Conservation (phyloP, 768 basidiomycete species). For the Pisolithus microcarpus region DNA sequence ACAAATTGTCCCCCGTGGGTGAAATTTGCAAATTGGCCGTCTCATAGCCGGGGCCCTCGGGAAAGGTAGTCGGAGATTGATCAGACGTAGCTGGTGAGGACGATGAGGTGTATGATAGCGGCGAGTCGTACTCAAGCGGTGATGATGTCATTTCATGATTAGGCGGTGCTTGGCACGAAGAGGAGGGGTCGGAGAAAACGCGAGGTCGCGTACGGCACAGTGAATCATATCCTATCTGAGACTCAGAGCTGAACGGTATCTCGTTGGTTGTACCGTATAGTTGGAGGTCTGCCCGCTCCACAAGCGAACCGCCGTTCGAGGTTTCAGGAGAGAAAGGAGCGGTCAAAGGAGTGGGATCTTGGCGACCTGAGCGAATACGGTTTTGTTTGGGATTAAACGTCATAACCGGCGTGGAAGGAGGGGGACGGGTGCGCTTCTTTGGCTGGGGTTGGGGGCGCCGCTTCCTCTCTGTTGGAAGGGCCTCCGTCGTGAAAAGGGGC, state of each 20-base stretch:
- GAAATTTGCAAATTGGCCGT: conserved; percentile 2
- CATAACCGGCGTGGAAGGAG: conserved; percentile 15
- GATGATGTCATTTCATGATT: conserved; percentile 10
- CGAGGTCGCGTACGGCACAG: conserved; percentile 12
- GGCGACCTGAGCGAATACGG: conserved; percentile 19
- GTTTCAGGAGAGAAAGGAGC: conserved; percentile 5
- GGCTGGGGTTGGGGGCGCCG: conserved; percentile 11
- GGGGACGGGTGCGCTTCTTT: conserved; percentile 19
- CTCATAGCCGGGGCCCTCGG: conserved; percentile 7
- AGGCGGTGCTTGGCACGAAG: conserved; percentile 9
- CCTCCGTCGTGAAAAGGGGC: conserved; percentile 16
- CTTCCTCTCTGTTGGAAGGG: conserved; percentile 20
- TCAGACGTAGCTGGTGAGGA: conserved; percentile 20
- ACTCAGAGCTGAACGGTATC: background rate
- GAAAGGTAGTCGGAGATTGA: conserved; percentile 12
- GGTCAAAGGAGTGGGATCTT: conserved; percentile 8
- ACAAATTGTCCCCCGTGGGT: background rate
- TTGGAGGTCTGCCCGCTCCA: conserved; percentile 8
- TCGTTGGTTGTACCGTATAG: conserved; percentile 7
- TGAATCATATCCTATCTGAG: conserved; percentile 3
- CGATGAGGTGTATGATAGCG: conserved; percentile 14
- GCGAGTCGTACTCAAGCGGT: conserved; percentile 16
- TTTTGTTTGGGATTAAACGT: conserved; percentile 15
- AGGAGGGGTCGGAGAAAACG: conserved; percentile 5
- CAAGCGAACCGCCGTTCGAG: conserved; percentile 5